A percentile compares a stretch with the other conserved stretches of the same genome.
Evolutionary conservation across 1,284 basidiomycete species (phyloP).

Genomic region (Wallemia hederae): DNA sequence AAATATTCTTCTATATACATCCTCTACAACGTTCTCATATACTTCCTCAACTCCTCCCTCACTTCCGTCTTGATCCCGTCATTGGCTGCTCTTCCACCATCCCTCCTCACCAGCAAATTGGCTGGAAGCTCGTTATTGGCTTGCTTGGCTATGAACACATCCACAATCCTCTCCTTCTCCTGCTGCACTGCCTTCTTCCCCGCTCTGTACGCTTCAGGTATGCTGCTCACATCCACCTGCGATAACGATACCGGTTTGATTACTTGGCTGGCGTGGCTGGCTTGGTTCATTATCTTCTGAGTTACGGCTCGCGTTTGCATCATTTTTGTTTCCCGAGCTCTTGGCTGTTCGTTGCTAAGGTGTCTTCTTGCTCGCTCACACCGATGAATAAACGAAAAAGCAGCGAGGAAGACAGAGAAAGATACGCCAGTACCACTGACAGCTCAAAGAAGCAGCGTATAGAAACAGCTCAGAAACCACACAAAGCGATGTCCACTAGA

Average conservation of each 20-base stretch:
- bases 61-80: background rate
- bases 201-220: background rate
- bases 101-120: background rate
- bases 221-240: background rate
- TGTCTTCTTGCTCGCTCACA: background rate
- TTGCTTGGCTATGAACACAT: background rate
- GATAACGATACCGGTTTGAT: background rate
- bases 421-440: no score
- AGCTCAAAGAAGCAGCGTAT: no score
- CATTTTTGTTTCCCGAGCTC: background rate
- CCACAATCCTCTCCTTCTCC: background rate
- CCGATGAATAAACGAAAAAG: background rate
- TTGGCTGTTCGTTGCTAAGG: background rate
- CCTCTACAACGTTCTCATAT: background rate
- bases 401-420: background rate
- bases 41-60: background rate
- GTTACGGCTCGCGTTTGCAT: background rate
- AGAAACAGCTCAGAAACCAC: no score
- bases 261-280: no score
- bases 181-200: background rate
- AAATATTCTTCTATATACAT: background rate
- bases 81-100: background rate
- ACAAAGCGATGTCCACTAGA: background rate
- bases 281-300: no score
- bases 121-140: background rate